Evolutionary conservation across 495 filamentous ascomycete genomes (phyloP).

Genomic region (Clohesyomyces aquaticus): DNA sequence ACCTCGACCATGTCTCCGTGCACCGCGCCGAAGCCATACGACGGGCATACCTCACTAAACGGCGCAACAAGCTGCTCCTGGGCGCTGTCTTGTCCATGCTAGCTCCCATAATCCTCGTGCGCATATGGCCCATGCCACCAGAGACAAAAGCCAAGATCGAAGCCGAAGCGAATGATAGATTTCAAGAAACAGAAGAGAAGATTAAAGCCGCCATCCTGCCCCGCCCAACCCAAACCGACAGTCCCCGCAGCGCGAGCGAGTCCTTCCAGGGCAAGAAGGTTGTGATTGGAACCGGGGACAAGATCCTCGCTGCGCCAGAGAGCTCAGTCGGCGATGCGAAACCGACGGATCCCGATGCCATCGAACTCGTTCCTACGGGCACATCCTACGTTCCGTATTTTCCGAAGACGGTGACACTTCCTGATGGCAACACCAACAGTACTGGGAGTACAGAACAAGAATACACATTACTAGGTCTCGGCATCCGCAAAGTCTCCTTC

Average conservation of each 20-base stretch:
- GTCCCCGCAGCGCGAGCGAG: slow-evolving; percentile 29
- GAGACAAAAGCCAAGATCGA: slow-evolving; percentile 13
- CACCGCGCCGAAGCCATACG: slow-evolving; percentile 27
- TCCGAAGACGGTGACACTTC: slow-evolving; percentile 70
- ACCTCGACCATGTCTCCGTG: slow-evolving; percentile 23
- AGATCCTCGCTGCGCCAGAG: slow-evolving; percentile 60
- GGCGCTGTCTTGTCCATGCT: slow-evolving; percentile 35
- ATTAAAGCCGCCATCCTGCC: slow-evolving; percentile 3
- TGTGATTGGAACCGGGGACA: slow-evolving; percentile 51
- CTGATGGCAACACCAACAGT: slow-evolving; percentile 44
- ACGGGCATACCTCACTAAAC: slow-evolving; percentile 8
- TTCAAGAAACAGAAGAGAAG: not conserved
- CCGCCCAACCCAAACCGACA: slow-evolving; percentile 28
- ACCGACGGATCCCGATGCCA: slow-evolving; percentile 47
- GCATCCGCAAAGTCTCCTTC: slow-evolving; percentile 86
- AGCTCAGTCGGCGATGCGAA: slow-evolving; percentile 45
- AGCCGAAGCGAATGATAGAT: slow-evolving; percentile 5
- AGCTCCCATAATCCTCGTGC: slow-evolving; percentile 27
- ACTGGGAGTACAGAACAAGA: slow-evolving; percentile 56
- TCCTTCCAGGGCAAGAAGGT: slow-evolving; percentile 53
- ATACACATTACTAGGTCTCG: slow-evolving; percentile 85
- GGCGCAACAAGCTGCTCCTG: slow-evolving; percentile 28
- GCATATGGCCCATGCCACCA: slow-evolving; percentile 19
- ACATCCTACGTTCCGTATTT: slow-evolving; percentile 82
- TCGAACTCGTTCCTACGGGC: slow-evolving; percentile 76